phyloP scores from a whole-genome alignment of 257 asterid species.

The Fraxinus anomala region DNA sequence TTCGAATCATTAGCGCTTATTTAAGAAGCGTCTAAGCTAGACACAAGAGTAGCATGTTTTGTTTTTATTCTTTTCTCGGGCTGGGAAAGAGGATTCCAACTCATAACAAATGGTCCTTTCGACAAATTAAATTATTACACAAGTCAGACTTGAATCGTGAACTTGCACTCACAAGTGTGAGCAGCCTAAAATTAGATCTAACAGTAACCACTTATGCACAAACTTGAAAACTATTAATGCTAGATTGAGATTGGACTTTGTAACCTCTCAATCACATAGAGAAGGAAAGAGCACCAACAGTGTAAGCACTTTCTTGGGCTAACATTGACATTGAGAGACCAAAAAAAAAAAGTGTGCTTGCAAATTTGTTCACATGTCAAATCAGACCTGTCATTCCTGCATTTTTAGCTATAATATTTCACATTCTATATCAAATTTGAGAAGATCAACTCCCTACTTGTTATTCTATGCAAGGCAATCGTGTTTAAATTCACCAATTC shows the following conservation, averaged over 20 bases:
- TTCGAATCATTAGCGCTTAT: background rate
- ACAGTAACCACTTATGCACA: conserved; percentile 3
- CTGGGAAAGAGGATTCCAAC: background rate
- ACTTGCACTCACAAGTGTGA: background rate
- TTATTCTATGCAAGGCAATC: no score
- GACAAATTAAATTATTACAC: background rate
- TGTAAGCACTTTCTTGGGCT: background rate
- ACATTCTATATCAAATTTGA: background rate
- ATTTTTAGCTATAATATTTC: background rate
- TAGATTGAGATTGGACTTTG: no score
- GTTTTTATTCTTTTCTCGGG: background rate
- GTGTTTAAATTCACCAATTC: background rate
- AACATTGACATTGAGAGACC: background rate
- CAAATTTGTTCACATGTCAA: no score
- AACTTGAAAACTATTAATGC: conserved; percentile 14
- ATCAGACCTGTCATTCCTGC: background rate
- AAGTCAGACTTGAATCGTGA: conserved; percentile 11
- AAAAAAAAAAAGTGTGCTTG: background rate
- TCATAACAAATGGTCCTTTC: conserved; percentile 13
- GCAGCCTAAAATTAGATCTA: background rate
- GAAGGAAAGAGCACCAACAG: background rate
- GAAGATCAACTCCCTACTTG: background rate
- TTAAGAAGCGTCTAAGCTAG: background rate
- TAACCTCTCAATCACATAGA: no score
- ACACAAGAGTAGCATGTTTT: background rate